Evolutionary conservation across 768 basidiomycete genomes (phyloP).

Genomic region (Solioccasus polychromus): DNA sequence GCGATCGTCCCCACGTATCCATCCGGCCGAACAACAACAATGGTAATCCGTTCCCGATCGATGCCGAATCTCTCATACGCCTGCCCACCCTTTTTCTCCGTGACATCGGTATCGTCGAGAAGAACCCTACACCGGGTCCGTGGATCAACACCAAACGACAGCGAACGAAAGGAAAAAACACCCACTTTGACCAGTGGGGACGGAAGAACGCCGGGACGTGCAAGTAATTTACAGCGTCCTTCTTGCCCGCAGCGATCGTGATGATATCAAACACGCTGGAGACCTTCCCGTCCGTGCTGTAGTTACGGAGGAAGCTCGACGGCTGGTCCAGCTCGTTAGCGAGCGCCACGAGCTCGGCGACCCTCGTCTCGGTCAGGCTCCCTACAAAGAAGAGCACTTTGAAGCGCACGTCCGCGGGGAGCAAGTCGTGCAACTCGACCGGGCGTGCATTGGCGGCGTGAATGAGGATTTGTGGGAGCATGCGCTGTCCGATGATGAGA

Average conservation of each 20-base stretch:
- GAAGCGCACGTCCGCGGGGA: slow-evolving; percentile 38
- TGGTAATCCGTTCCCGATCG: slow-evolving; percentile 22
- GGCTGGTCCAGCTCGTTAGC: slow-evolving; percentile 27
- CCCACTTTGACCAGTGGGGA: slow-evolving; percentile 43
- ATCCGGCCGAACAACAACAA: slow-evolving; percentile 40
- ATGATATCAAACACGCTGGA: slow-evolving; percentile 32
- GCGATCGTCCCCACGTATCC: slow-evolving; percentile 38
- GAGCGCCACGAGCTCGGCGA: slow-evolving; percentile 20
- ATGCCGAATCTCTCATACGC: slow-evolving; percentile 37
- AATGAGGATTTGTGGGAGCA: slow-evolving; percentile 35
- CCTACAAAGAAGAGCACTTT: slow-evolving; percentile 38
- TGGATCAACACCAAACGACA: neutral
- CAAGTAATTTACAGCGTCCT: slow-evolving; percentile 33
- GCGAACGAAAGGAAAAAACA: slow-evolving; percentile 2
- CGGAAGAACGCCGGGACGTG: slow-evolving; percentile 34
- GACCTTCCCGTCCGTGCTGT: slow-evolving; percentile 15
- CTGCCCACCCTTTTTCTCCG: slow-evolving; percentile 29
- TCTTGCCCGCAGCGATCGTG: slow-evolving; percentile 28
- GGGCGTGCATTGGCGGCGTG: slow-evolving; percentile 37
- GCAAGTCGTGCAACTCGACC: slow-evolving; percentile 39
- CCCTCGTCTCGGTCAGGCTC: slow-evolving; percentile 19
- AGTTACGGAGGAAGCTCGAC: slow-evolving; percentile 30
- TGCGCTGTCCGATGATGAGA: slow-evolving; percentile 38
- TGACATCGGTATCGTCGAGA: slow-evolving; percentile 35
- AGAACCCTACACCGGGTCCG: slow-evolving; percentile 27